Conservation (phyloP, 495 filamentous ascomycete species). For the Annulohypoxylon moriforme region DNA sequence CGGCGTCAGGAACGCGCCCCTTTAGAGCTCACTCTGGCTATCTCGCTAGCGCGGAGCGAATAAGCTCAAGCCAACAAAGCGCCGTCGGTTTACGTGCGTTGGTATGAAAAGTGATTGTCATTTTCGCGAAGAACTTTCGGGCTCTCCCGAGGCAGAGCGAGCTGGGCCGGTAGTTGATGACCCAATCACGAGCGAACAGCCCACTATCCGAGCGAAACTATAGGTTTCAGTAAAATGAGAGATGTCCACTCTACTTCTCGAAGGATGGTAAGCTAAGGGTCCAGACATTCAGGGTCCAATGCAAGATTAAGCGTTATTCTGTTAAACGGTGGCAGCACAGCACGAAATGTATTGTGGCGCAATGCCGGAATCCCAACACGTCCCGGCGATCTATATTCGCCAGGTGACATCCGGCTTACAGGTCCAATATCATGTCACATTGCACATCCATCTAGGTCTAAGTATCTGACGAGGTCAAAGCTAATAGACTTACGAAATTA, state of each 20-base stretch:
- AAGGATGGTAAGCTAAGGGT: slow-evolving; percentile 1
- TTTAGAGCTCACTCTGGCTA: slow-evolving; percentile 20
- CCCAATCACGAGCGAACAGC: slow-evolving; percentile 11
- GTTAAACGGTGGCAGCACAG: slow-evolving; percentile 8
- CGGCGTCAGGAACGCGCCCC: slow-evolving; percentile 30
- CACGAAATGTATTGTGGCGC: slow-evolving; percentile 14
- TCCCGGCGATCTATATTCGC: not conserved
- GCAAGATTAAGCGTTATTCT: slow-evolving; percentile 17
- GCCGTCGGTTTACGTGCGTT: slow-evolving; percentile 7
- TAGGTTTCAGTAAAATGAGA: slow-evolving; percentile 14
- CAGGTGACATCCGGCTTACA: not conserved
- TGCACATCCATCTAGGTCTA: not conserved
- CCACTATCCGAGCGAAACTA: not conserved
- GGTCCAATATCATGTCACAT: not conserved
- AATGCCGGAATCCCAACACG: slow-evolving; percentile 12
- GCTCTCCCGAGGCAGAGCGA: not conserved
- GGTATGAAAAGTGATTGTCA: not conserved
- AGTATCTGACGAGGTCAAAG: not conserved
- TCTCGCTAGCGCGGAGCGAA: slow-evolving; percentile 11
- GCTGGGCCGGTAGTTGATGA: slow-evolving; percentile 12
- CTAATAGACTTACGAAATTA: not conserved
- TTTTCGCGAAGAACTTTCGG: not conserved
- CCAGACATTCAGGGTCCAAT: slow-evolving; percentile 15
- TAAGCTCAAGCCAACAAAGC: slow-evolving; percentile 15
- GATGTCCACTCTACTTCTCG: slow-evolving; percentile 12